Evolutionary conservation across 257 asterid genomes (phyloP), one percentile per base, ranked within the genome.

Genomic region (Solanum neorickii): DNA sequence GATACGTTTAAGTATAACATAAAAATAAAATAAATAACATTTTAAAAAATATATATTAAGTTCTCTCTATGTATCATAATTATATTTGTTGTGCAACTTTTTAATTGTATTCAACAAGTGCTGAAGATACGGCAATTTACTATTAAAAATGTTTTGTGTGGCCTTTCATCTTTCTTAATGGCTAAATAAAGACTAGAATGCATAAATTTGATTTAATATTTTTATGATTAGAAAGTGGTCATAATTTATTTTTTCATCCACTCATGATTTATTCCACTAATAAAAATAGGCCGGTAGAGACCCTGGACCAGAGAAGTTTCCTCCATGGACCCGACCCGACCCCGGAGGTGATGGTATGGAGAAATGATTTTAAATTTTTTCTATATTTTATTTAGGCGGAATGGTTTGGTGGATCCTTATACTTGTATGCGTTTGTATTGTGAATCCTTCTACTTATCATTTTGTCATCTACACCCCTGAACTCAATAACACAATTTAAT

Each of bases 361-460:
- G n/a, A 23, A 21, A 60, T 9, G 11, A 21, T 60, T 60, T 60
- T 21, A 2, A 59, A 9, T 59, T 21, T 21, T 21, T 59, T 59
- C 4, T 1, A 21, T 60, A 21, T 60, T 60, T 3, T 4, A 37
- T 37, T 37, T 37, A 37, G 5, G 5, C 6, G 35, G 5, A 33
- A 33, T 33, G 5, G 35, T 33, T 1, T 33, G 35, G 35, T 33
- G 35, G 35, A 33, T 33, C 5, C 1, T 33, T 33, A 33, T 33
- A 33, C 1, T 33, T 33, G 35, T 33, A 33, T 33, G 35, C 5
- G 35, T 33, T 33, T 33, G 35, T 4, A 33, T 33, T 33, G 35
- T 33, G 5, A 33, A 33, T 0, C 0, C 1, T 33, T 33, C 5
- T 33, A 4, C 1, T 33, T 4, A 33, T 33, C 0, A 0, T 33